These are phyloP conservation scores for Tricholoma matsutake DNA, from an alignment of 768 basidiomycete genomes.

Conservation along the genomic window DNA sequence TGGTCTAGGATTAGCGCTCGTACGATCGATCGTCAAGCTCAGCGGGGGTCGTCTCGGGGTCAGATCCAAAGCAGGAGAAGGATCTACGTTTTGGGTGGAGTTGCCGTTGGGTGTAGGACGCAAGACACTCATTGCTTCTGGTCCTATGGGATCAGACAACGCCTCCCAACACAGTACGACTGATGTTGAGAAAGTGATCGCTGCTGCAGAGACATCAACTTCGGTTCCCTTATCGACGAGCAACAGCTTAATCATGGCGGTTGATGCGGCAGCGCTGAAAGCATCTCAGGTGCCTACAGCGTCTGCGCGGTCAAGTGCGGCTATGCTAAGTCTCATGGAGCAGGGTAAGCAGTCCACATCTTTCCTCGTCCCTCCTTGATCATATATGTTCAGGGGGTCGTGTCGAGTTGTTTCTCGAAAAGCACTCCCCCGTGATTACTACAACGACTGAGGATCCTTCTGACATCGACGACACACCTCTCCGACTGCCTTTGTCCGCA, in stretches of 20 bases:
- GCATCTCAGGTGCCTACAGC: slow-evolving; percentile 25
- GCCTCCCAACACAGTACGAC: slow-evolving; percentile 17
- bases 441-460: background rate
- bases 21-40: slow-evolving; percentile 75
- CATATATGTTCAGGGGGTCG: slow-evolving; percentile 42
- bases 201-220: slow-evolving; percentile 16
- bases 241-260: slow-evolving; percentile 24
- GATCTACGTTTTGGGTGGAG: slow-evolving; percentile 90
- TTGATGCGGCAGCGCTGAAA: slow-evolving; percentile 28
- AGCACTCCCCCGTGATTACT: slow-evolving; percentile 23
- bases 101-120: slow-evolving; percentile 73
- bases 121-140: slow-evolving; percentile 36
- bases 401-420: slow-evolving; percentile 50
- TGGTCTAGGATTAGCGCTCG: slow-evolving; percentile 72
- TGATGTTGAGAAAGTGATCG: slow-evolving; percentile 18
- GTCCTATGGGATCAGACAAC: slow-evolving; percentile 16
- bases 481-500: slow-evolving; percentile 5
- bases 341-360: slow-evolving; percentile 35
- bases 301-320: slow-evolving; percentile 36
- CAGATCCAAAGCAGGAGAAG: slow-evolving; percentile 58
- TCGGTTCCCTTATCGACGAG: slow-evolving; percentile 15
- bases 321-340: slow-evolving; percentile 67
- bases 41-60: slow-evolving; percentile 74
- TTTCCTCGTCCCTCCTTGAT: background rate
- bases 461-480: background rate